Evolutionary conservation across 106 monocot genomes (phyloP), one percentile per base, ranked within the genome.

Genomic region (Dioscorea alata): DNA sequence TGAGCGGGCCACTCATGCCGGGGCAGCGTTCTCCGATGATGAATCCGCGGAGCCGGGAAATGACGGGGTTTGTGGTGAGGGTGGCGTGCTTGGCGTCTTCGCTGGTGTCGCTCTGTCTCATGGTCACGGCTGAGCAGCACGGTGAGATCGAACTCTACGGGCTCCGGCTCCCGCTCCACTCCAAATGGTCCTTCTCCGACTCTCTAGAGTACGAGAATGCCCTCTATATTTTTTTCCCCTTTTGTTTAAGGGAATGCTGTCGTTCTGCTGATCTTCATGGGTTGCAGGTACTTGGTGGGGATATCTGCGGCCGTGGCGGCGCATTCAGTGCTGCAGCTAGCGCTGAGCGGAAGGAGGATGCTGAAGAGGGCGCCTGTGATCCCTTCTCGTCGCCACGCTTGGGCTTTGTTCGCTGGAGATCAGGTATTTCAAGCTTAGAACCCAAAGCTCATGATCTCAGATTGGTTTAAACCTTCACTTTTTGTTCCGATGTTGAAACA

Each of bases 121-220:
- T 82, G 77, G 68, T 82, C n/a, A 66, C 81, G 60, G 58, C 81
- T 49, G 68, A 82, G 73, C 77, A 82, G 76, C 56, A 42, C 21
- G 76, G 72, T 13, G 54, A 28, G 17, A 48, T 77, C 63, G 33
- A 56, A 20, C 24, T 82, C 24, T 82, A 68, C 52, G 81, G 81
- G 12, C 24, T 82, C 49, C 33, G 61, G 53, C 54, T 82, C 57
- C 81, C 81, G 49, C 68, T 82, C 51, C 64, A 76, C 59, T 76
- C 81, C 68, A 77, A 82, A 24, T 82, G 81, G 81, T 76, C 76
- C 76, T 82, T 77, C 68, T 77, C 81, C 57, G 58, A 77, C 60
- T 76, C 81, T 25, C 61, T 82, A 49, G 68, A 77, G 81, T 82
- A 42, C 42, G 65, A 76, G 61, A 17, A 6, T 9, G 7, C 25